Conservation (phyloP, 2,329 filamentous ascomycete species). For the Drechslerella coelobrocha region DNA sequence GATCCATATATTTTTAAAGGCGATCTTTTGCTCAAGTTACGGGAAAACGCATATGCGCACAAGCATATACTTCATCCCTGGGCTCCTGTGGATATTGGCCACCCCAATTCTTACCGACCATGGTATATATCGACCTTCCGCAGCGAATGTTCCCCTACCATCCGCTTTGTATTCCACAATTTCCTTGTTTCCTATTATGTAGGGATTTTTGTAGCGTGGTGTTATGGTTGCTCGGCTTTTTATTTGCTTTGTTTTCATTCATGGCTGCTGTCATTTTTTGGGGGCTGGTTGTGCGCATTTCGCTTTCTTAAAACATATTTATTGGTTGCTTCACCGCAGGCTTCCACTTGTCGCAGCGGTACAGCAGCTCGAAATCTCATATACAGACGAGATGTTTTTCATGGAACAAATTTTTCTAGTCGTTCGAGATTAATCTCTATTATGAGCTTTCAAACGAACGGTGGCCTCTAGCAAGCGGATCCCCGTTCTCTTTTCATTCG, state of each 20-base stretch:
- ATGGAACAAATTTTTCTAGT: slow-evolving; percentile 25
- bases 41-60: not conserved
- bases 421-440: not conserved
- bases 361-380: slow-evolving; percentile 16
- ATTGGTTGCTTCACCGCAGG: not conserved
- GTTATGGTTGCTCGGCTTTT: slow-evolving; percentile 32
- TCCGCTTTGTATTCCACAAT: slow-evolving; percentile 8
- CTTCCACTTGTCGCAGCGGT: not conserved
- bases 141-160: slow-evolving; percentile 1
- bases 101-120: not conserved
- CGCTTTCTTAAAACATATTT: not conserved
- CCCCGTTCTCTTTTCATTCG: slow-evolving; percentile 4
- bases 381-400: slow-evolving; percentile 31
- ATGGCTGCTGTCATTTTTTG: slow-evolving; percentile 25
- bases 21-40: not conserved
- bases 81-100: not conserved
- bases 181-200: slow-evolving; percentile 24
- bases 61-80: not conserved
- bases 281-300: slow-evolving; percentile 11
- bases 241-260: slow-evolving; percentile 13
- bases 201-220: slow-evolving; percentile 40
- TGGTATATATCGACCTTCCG: slow-evolving; percentile 17
- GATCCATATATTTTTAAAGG: not conserved
- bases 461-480: slow-evolving; percentile 5
- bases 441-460: slow-evolving; percentile 5